Conservation (phyloP, 768 basidiomycete genomes). For the Leccinum variicolor region DNA sequence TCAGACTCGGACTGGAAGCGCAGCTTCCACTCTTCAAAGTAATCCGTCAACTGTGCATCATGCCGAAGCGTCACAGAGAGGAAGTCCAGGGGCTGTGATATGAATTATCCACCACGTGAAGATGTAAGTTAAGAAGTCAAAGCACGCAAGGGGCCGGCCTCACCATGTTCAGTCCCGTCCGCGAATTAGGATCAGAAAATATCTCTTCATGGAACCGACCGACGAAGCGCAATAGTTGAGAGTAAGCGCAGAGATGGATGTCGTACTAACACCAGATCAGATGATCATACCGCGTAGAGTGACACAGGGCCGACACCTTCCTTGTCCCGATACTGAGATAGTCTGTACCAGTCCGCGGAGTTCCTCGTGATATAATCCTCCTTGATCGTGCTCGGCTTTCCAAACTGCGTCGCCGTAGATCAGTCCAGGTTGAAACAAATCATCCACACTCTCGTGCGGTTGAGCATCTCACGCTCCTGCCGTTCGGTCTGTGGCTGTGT, state of each 20-base stretch:
- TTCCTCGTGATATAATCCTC: conserved; percentile 78
- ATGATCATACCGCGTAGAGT: not conserved
- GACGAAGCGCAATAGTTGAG: conserved; percentile 64
- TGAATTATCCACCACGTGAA: not conserved
- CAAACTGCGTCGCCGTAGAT: conserved; percentile 84
- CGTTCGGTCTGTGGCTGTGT: conserved; percentile 66
- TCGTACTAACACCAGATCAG: conserved; percentile 49
- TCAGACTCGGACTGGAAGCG: conserved; percentile 62
- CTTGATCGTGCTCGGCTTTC: conserved; percentile 84
- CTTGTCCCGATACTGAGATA: conserved; percentile 56
- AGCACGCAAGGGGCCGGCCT: not conserved
- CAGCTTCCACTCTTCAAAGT: conserved; percentile 63
- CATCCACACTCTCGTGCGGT: conserved; percentile 86
- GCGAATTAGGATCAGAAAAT: conserved; percentile 65
- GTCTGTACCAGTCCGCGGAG: conserved; percentile 73
- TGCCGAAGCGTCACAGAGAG: conserved; percentile 57
- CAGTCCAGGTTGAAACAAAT: conserved; percentile 88
- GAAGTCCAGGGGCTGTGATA: conserved; percentile 59
- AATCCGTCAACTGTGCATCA: conserved; percentile 53
- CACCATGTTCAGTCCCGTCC: conserved; percentile 70
- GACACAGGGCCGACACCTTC: conserved; percentile 34
- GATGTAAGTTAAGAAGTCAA: not conserved
- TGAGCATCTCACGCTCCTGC: conserved; percentile 79
- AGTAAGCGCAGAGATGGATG: conserved; percentile 72
- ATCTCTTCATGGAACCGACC: conserved; percentile 75